Percentiles rank a stretch among this genome's conserved stretches.
Conservation (phyloP, 805 yeast genomes). For the Zygosaccharomyces gambellarensis region DNA sequence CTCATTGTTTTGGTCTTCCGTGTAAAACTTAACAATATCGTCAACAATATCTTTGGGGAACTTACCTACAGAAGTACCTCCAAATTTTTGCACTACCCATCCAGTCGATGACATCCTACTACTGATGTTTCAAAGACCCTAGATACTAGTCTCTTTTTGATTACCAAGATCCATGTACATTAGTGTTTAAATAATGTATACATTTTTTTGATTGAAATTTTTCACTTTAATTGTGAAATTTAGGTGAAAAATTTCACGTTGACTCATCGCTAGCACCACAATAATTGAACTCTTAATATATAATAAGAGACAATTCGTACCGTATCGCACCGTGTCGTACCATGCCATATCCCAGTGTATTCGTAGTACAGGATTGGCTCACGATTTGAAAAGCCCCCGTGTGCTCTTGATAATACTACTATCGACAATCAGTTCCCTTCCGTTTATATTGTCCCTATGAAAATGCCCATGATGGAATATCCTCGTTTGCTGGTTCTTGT, state of each 20-base stretch:
- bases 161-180: neutral
- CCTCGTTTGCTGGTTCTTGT: neutral
- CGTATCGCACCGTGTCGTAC: neutral
- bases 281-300: neutral
- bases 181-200: neutral
- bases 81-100: conserved; percentile 90
- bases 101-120: conserved; percentile 26
- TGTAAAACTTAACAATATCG: conserved; percentile 69
- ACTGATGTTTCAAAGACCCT: conserved; percentile 1
- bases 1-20: conserved; percentile 42
- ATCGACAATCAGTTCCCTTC: neutral
- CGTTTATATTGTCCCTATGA: neutral
- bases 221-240: neutral
- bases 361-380: neutral
- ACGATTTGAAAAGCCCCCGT: neutral
- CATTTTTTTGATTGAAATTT: neutral
- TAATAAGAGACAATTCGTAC: neutral
- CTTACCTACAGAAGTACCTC: conserved; percentile 96
- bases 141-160: neutral
- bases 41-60: conserved; percentile 82
- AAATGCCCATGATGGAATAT: conserved; percentile 3
- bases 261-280: conserved; percentile 4
- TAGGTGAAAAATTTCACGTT: conserved; percentile 3
- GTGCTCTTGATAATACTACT: neutral
- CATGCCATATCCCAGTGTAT: neutral